Base-by-base conservation (phyloP, 2,329 filamentous ascomycete genomes). In the Monascus ruber region DNA sequence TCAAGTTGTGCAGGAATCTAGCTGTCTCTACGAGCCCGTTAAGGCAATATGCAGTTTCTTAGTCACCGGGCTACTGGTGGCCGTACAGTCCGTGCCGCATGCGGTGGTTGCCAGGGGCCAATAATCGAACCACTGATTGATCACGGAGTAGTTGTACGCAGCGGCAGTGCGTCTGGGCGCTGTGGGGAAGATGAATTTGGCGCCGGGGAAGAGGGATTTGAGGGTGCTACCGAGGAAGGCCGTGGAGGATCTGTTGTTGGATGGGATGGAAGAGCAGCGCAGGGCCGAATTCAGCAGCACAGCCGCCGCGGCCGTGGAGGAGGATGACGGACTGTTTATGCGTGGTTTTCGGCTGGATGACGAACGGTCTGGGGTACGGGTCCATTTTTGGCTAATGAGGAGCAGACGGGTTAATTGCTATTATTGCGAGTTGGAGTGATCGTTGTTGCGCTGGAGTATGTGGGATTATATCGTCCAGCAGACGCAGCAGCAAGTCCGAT, bases 121-220 rank as follows among this genome's bases (percentile, higher is more conserved):
- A 35, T 53, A 55, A 49, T 72, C 64, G 50, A 72, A 71, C 69
- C 68, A 72, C 46, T 71, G 69, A 40, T 63, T 55, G 17, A 62
- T 65, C 6, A 58, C 35, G 10, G 46, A 47, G 6, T 62, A 56
- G 4, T 62, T 64, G 49, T 65, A 68, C 1, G 62, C 51, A 1
- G 56, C 59, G 1, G 67, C 62, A 7, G 64, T 59, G 10, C 53
- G 56, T 24, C 54, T 53, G 2, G 65, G 61, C 0, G 73, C 72
- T 0, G 65, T 69, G 2, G 70, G 72, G 46, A 76, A 73, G 34
- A 76, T 51, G 42, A 75, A 68, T 35, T 66, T 70, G 2, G 66
- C 62, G 35, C 68, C 44, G 0, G 68, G 63, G 6, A 73, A 61
- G 3, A 29, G 10, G 10, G 28, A 6, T 29, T 29, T 29, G 28